Evolutionary conservation across 1,284 basidiomycete species (phyloP).

Genomic region (Boletellus sp.): DNA sequence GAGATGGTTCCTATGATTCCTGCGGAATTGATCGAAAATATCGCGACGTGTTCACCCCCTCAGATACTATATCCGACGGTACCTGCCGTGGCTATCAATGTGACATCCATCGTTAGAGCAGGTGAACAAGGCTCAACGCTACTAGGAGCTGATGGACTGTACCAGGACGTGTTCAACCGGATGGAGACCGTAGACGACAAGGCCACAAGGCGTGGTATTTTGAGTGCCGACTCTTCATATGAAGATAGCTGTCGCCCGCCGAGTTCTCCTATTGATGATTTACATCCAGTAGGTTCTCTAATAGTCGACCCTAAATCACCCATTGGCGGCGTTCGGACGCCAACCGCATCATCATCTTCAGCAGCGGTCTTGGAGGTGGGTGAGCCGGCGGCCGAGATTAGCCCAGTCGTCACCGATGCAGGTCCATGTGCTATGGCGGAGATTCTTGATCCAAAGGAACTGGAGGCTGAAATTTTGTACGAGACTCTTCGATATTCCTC

Average conservation of each 20-base stretch:
- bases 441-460: neutral
- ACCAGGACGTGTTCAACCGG: neutral
- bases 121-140: neutral
- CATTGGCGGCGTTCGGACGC: neutral
- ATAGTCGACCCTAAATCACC: neutral
- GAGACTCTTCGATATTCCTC: neutral
- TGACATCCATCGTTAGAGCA: neutral
- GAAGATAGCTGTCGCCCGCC: neutral
- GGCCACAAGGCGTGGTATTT: neutral
- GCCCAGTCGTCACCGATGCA: neutral
- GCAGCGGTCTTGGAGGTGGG: neutral
- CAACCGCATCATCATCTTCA: neutral
- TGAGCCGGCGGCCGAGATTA: neutral
- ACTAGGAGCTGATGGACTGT: neutral
- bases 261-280: neutral
- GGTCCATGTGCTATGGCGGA: neutral
- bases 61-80: neutral
- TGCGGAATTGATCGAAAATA: constrained; percentile 3
- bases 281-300: neutral
- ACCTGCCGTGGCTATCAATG: constrained; percentile 14
- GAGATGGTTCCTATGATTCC: neutral
- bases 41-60: constrained; percentile 15
- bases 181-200: neutral
- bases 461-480: neutral
- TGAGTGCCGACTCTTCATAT: neutral